A percentile compares a stretch with the other conserved stretches of the same genome.
phyloP scores from a whole-genome alignment of 179 eudicot species.

The Carnegiea gigantea region DNA sequence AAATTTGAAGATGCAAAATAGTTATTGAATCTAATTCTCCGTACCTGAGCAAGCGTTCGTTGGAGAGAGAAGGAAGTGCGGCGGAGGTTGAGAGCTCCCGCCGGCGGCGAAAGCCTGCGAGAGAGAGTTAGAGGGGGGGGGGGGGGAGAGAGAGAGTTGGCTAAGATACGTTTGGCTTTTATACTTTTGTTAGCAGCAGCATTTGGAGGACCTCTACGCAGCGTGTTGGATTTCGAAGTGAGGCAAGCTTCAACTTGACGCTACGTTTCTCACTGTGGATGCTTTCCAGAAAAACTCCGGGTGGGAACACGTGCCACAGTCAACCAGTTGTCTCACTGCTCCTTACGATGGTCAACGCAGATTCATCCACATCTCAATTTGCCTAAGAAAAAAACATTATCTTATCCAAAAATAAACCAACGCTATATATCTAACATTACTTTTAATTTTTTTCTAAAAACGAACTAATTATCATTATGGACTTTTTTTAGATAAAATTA shows the following conservation, averaged over 20 bases:
- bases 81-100: background rate
- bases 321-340: background rate
- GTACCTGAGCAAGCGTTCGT: background rate
- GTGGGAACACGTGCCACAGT: background rate
- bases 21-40: background rate
- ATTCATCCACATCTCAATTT: background rate
- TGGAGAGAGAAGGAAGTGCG: background rate
- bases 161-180: background rate
- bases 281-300: background rate
- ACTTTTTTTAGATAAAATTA: too few species aligned
- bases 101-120: background rate
- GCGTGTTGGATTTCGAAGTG: background rate
- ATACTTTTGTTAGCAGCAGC: background rate
- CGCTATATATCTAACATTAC: too few species aligned
- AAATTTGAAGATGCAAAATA: background rate
- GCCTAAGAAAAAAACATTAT: too few species aligned
- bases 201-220: background rate
- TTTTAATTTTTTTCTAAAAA: too few species aligned
- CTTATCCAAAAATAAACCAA: too few species aligned
- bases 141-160: background rate
- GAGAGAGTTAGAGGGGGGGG: background rate
- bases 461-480: too few species aligned
- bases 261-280: background rate
- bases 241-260: background rate
- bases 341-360: background rate